Percentiles rank a stretch among this genome's conserved stretches.
phyloP scores from a whole-genome alignment of 371 early-diverging fungal species.

The Massospora cicadina region DNA sequence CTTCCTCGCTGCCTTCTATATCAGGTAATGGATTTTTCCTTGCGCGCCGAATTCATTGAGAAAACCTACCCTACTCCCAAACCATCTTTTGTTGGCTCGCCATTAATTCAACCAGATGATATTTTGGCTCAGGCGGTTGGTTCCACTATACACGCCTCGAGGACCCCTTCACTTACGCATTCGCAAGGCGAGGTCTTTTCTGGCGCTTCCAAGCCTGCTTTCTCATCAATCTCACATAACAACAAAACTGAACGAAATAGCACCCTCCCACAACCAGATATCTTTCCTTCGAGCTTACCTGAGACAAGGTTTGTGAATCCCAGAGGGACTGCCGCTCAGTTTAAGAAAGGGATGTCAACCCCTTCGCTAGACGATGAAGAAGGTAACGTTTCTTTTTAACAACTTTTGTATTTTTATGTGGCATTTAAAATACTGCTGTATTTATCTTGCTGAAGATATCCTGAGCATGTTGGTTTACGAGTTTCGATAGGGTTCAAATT shows the following conservation, averaged over 20 bases:
- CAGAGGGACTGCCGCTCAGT: not conserved
- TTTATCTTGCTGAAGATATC: no score
- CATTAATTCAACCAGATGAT: constrained; percentile 7
- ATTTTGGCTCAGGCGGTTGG: not conserved
- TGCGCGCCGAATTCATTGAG: not conserved
- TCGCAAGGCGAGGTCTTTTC: not conserved
- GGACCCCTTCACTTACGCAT: not conserved
- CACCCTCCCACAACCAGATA: not conserved
- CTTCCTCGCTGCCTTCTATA: not conserved
- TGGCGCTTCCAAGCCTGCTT: no score
- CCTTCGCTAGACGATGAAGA: not conserved
- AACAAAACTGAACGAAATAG: not conserved
- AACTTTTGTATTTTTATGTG: no score
- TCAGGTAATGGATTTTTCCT: not conserved
- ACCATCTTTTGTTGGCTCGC: constrained; percentile 12
- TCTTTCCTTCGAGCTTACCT: constrained; percentile 10
- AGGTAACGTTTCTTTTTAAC: not conserved
- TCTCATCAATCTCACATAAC: not conserved
- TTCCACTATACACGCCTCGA: not conserved
- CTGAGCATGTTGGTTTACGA: no score
- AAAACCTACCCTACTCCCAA: not conserved
- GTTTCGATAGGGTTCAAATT: no score
- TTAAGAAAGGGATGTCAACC: not conserved
- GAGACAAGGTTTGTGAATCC: not conserved
- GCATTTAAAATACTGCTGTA: no score